phyloP scores from a whole-genome alignment of 2,329 filamentous ascomycete species.

The Dothistroma septosporum region DNA sequence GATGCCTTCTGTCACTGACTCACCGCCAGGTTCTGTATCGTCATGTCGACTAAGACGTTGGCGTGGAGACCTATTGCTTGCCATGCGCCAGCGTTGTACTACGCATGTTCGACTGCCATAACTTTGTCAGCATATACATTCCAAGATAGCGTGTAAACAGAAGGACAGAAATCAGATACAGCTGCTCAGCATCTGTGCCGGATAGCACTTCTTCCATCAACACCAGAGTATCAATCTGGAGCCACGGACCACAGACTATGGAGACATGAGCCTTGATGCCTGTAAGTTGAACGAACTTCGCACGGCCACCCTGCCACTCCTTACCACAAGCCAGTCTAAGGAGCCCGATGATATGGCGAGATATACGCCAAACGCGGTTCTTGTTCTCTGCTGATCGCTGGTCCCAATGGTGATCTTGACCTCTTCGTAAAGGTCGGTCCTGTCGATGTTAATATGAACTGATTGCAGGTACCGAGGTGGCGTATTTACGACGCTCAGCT shows the following conservation, averaged over 20 bases:
- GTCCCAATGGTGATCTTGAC: constrained; percentile 1
- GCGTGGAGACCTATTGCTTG: not conserved
- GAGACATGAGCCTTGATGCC: constrained; percentile 10
- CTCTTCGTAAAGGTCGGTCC: constrained; percentile 1
- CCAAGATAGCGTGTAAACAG: too few species aligned
- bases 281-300: constrained; percentile 9
- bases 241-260: constrained; percentile 20
- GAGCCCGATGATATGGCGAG: constrained; percentile 12
- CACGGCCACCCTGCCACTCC: constrained; percentile 11
- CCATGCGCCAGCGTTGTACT: not conserved
- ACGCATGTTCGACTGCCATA: not conserved
- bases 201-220: not conserved
- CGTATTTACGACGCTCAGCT: too few species aligned
- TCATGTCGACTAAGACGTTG: not conserved
- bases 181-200: not conserved
- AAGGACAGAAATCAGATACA: not conserved
- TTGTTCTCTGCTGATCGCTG: not conserved
- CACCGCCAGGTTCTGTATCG: not conserved
- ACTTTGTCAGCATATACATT: not conserved
- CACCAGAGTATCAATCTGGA: constrained; percentile 15
- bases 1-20: not conserved
- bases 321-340: constrained; percentile 13
- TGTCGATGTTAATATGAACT: not conserved
- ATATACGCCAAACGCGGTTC: not conserved
- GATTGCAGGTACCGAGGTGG: not conserved